These are phyloP conservation scores for Apiospora malaysiana DNA, from an alignment of 2,329 filamentous ascomycete genomes.

Conservation along the genomic window DNA sequence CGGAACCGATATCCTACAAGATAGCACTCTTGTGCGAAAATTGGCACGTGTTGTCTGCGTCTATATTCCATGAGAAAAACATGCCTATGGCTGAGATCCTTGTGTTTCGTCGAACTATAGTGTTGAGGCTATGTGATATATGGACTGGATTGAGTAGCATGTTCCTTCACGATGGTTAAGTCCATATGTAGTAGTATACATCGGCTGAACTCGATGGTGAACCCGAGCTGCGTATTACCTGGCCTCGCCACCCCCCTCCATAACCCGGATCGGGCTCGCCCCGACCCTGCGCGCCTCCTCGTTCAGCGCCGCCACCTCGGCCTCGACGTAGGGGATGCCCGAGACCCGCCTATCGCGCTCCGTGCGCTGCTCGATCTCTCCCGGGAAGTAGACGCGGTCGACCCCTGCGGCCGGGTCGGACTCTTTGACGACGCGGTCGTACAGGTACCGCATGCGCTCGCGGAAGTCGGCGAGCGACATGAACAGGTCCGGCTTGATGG, in stretches of 20 bases:
- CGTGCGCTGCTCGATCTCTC: conserved; percentile 65
- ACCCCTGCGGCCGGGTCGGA: conserved; percentile 61
- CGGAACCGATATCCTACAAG: no score
- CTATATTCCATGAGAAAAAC: background rate
- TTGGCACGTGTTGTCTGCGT: no score
- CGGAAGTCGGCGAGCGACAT: conserved; percentile 74
- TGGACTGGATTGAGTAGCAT: background rate
- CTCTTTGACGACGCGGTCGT: conserved; percentile 55
- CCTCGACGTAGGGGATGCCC: conserved; percentile 65
- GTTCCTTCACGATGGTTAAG: no score
- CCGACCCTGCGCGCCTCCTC: conserved; percentile 56
- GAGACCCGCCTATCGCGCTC: conserved; percentile 56
- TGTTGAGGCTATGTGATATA: background rate
- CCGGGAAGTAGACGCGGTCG: conserved; percentile 65
- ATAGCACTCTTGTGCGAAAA: no score
- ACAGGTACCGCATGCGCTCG: conserved; percentile 62
- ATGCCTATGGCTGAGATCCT: background rate
- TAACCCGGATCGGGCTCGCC: conserved; percentile 32
- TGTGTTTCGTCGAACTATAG: background rate
- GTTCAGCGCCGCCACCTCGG: conserved; percentile 62
- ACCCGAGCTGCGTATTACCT: no score
- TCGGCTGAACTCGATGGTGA: no score
- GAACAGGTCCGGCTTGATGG: conserved; percentile 77
- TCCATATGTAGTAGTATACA: background rate
- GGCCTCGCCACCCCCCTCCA: background rate